Conservation (phyloP, 2,329 filamentous ascomycete species). For the Aspergillus sclerotialis region DNA sequence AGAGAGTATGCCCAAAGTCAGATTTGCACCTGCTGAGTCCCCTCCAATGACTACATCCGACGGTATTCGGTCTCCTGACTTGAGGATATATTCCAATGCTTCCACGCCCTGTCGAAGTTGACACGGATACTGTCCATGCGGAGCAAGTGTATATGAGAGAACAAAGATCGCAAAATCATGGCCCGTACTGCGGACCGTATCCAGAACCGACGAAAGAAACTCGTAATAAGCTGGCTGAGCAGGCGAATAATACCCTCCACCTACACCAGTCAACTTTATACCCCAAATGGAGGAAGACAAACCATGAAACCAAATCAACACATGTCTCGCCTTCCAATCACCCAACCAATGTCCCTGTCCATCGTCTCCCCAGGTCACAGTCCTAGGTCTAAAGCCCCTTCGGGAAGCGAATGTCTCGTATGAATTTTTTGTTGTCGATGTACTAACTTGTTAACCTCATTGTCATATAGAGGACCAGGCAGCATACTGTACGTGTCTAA, state of each 20-base stretch:
- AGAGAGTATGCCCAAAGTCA: slow-evolving; percentile 14
- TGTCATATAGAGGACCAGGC: background rate
- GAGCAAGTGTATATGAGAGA: slow-evolving; percentile 46
- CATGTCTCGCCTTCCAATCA: background rate
- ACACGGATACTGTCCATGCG: slow-evolving; percentile 21
- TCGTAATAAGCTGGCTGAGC: slow-evolving; percentile 30
- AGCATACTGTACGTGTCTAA: background rate
- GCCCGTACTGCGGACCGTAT: slow-evolving; percentile 26
- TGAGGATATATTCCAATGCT: slow-evolving; percentile 19
- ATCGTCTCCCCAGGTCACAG: background rate
- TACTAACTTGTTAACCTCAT: background rate
- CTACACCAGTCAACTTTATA: background rate
- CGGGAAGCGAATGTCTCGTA: background rate
- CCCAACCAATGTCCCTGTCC: background rate
- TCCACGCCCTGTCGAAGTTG: slow-evolving; percentile 23
- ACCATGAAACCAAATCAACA: background rate
- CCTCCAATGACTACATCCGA: slow-evolving; percentile 20
- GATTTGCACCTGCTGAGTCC: slow-evolving; percentile 25
- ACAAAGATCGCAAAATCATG: slow-evolving; percentile 39
- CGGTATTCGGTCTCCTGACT: slow-evolving; percentile 11
- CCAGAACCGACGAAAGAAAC: slow-evolving; percentile 34
- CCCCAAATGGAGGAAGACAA: background rate
- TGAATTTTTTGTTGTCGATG: background rate
- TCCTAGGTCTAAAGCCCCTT: background rate
- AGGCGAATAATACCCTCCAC: background rate